Evolutionary conservation across 805 yeast genomes (phyloP), one percentile per base, ranked within the genome.

Genomic region (Dipodascus albidus): DNA sequence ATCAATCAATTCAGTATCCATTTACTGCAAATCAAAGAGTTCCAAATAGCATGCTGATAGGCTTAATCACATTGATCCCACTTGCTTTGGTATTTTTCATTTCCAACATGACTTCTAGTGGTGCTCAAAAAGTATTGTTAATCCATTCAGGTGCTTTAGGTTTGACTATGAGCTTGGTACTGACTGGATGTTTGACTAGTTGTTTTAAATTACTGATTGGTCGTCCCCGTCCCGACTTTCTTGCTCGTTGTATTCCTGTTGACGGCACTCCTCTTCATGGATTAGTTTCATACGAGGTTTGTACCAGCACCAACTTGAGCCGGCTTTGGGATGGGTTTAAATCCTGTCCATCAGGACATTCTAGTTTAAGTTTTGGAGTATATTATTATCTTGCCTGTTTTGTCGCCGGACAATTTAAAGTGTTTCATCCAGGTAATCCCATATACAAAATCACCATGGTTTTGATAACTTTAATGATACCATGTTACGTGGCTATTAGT

Each of bases 201-300:
- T 71, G 82, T 15, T 65, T 87, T 55, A 91, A 91, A 70, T 81
- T 84, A 63, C 81, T 86, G 80, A 79, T 91, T 53, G 97, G 96
- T 2, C 78, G 96, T 64, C 87, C 84, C 57, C 75, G 99, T 55
- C 99, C 99, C 0, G 99, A 91, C 68, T 87, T 90, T 64, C 68
- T 91, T 52, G 87, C 89, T 3, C 76, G 98, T 60, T 91, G 98
- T 67, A 64, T 74, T 20, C 96, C 96, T 2, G 70, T 69, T 11
- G 55, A 68, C 1, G 82, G 72, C 50, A 76, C 90, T 0, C 83
- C 89, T 1, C 59, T 69, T 11, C 59, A 63, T 54, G 58, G 44
- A n/a, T 61, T 62, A 27, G 67, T 68, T 15, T 52, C 62, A 3
- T 55, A 60, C 22, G 70, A 61, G 21, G 69, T 66, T 2, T 72